Evolutionary conservation across 257 asterid species (phyloP).

Genomic region (Jacaranda mimosifolia): DNA sequence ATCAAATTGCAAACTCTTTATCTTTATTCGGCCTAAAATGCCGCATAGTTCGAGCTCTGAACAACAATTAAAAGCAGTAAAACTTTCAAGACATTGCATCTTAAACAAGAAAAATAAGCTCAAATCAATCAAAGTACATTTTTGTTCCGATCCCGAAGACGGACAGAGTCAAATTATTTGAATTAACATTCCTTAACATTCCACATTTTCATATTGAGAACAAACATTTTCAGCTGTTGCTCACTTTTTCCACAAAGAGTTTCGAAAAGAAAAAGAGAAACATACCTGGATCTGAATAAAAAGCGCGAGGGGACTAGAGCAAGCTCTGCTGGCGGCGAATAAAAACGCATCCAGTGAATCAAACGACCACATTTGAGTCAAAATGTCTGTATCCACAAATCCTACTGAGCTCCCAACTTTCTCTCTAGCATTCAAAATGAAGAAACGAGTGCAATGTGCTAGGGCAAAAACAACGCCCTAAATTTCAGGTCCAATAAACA

Average conservation of each 20-base stretch:
- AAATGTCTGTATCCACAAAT: conserved; percentile 33
- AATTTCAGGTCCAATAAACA: conserved; percentile 30
- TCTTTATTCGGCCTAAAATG: neutral
- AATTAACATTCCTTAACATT: conserved; percentile 12
- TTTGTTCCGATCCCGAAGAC: conserved; percentile 24
- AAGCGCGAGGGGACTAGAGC: conserved; percentile 67
- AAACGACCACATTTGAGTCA: conserved; percentile 54
- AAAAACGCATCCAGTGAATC: conserved; percentile 69
- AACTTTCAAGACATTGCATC: conserved; percentile 13
- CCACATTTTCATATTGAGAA: conserved; percentile 29
- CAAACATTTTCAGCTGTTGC: neutral
- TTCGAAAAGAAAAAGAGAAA: neutral
- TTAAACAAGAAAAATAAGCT: conserved; percentile 10
- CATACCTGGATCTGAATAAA: conserved; percentile 95
- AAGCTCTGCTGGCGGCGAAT: conserved; percentile 81
- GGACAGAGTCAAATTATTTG: conserved; percentile 14
- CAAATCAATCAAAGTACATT: conserved; percentile 23
- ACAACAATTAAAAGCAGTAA: neutral
- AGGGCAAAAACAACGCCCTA: conserved; percentile 59
- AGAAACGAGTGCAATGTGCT: conserved; percentile 30
- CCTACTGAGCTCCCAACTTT: conserved; percentile 15
- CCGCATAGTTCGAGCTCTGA: conserved; percentile 31
- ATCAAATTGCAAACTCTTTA: neutral
- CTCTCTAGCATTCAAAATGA: conserved; percentile 20
- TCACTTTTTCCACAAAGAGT: neutral